Conservation (phyloP, 2,329 filamentous ascomycete genomes). For the Alternaria arborescens region DNA sequence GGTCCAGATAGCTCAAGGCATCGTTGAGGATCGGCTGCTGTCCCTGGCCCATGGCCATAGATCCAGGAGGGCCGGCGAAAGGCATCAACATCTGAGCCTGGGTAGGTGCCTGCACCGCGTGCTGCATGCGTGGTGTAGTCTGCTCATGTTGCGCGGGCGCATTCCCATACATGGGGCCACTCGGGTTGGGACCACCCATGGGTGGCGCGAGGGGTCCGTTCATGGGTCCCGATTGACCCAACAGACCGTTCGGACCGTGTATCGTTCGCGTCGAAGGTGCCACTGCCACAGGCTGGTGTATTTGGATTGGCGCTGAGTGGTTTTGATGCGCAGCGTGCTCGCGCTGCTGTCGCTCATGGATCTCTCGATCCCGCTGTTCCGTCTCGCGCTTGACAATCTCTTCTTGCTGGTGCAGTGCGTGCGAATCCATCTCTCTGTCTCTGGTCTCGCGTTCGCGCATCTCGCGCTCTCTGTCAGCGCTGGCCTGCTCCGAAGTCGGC, state of each 20-base stretch:
- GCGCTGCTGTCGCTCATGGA: slow-evolving; percentile 65
- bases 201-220: slow-evolving; percentile 58
- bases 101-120: slow-evolving; percentile 63
- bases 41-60: slow-evolving; percentile 73
- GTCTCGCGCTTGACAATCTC: slow-evolving; percentile 58
- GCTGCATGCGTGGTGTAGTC: slow-evolving; percentile 67
- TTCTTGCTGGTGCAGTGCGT: slow-evolving; percentile 60
- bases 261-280: slow-evolving; percentile 78
- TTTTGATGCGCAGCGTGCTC: slow-evolving; percentile 83
- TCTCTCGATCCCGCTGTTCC: slow-evolving; percentile 64
- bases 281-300: slow-evolving; percentile 90
- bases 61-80: slow-evolving; percentile 56
- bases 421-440: slow-evolving; percentile 64
- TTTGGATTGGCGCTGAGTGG: slow-evolving; percentile 84
- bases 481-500: slow-evolving; percentile 45
- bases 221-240: slow-evolving; percentile 66
- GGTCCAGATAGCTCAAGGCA: slow-evolving; percentile 94
- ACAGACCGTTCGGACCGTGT: slow-evolving; percentile 88
- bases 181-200: slow-evolving; percentile 67
- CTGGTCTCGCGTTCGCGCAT: slow-evolving; percentile 53
- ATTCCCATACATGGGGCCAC: slow-evolving; percentile 74
- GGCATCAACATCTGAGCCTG: slow-evolving; percentile 63
- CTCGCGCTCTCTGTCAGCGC: slow-evolving; percentile 57
- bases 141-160: slow-evolving; percentile 69
- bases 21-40: slow-evolving; percentile 87